These are phyloP conservation scores for Leccinum barrowsii DNA, from an alignment of 768 basidiomycete species.

Conservation along the genomic window DNA sequence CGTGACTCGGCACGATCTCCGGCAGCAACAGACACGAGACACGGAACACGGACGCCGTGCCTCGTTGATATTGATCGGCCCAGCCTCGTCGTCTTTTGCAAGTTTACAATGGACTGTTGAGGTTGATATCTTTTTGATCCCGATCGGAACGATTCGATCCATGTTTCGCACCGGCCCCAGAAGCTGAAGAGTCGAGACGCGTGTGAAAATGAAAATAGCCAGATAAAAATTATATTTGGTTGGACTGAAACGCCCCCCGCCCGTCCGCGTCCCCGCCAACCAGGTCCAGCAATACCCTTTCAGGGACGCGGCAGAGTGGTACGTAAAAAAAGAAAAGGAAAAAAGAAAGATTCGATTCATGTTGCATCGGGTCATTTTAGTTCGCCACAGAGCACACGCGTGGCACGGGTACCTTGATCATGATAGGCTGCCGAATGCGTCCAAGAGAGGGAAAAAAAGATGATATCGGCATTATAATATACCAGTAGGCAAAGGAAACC, in stretches of 20 bases:
- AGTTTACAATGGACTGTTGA: background rate
- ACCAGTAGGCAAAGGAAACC: slow-evolving; percentile 11
- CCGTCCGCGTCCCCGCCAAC: background rate
- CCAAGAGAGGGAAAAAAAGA: background rate
- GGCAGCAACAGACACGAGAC: background rate
- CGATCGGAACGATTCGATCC: background rate
- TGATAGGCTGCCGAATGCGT: background rate
- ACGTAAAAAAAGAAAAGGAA: background rate
- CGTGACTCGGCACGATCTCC: background rate
- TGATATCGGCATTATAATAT: slow-evolving; percentile 22
- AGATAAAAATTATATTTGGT: background rate
- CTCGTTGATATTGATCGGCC: background rate
- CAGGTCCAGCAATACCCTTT: background rate
- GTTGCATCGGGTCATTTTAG: background rate
- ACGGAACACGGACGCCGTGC: background rate
- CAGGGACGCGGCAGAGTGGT: background rate
- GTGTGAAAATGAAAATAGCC: background rate
- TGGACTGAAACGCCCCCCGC: background rate
- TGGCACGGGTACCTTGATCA: slow-evolving; percentile 4
- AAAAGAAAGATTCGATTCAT: background rate
- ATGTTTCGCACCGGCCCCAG: background rate
- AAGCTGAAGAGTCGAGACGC: background rate
- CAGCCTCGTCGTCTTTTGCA: background rate
- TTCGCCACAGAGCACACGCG: background rate
- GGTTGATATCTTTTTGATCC: background rate